Base-by-base conservation (phyloP, 164 flowering plant genomes). In the Berberis thunbergii region DNA sequence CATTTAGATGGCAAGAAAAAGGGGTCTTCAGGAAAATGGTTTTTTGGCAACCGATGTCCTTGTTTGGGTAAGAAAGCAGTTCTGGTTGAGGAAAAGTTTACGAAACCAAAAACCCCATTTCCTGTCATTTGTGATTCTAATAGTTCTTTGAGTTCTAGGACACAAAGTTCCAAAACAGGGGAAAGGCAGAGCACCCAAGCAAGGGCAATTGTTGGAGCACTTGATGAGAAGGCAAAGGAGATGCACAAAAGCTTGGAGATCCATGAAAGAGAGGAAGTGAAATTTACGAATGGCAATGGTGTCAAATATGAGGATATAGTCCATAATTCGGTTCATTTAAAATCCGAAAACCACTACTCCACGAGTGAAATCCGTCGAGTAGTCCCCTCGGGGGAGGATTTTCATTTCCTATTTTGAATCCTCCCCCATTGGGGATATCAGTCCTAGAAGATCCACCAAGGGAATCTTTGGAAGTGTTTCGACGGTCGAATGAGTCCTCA, bases 51-150 rank as follows among this genome's bases (percentile, higher is more conserved):
- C 7, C 83, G 74, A 66, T 89, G 98, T 67, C 91, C 88, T 5
- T 91, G 96, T 60, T 72, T 79, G 0, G 86, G 95, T 12, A 77
- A 77, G 71, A 87, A 87, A 70, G 81, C 92, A 0, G 78, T 86
- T 60, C 84, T 73, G 43, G 88, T 92, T 6, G 76, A 71, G 38
- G 9, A n/a, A 11, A 13, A 41, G 11, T 6, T 11, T 6, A 40
- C 79, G 4, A 73, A 69, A 41, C 57, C 75, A 57, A 76, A 61
- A 49, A 67, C 41, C 43, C 41, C 68, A 54, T 42, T 52, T 13
- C 1, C 52, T 26, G 53, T 42, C 43, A 63, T 4, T 55, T 54
- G 64, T 61, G 50, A 62, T 44, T 45, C 49, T 54, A 63, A 45
- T 4, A 3, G 5, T 54, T 1, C 40, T 11, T 53, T 46, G 1